Evolutionary conservation across 176 grass and related monocot species (phyloP), one percentile per base, ranked within the genome.

Genomic region (Oryza rufipogon): DNA sequence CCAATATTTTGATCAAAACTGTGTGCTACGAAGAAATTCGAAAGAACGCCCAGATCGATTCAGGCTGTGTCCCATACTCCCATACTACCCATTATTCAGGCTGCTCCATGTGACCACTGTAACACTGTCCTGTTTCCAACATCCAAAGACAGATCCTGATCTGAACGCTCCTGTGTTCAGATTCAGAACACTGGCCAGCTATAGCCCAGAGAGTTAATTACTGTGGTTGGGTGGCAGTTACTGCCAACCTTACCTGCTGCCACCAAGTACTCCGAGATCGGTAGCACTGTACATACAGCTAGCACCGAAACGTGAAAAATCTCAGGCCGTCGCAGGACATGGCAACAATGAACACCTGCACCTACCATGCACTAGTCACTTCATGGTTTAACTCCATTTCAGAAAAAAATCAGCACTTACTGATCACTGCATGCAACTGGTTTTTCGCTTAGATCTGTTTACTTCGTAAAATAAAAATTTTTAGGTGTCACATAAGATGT

Each of bases 211-310:
- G 77, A 68, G 39, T 41, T 32, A 32, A 32, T 32, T 8, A 80
- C 46, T 80, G 63, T 49, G 63, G 77, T 68, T 80, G 15, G 77
- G 23, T 80, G 77, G 64, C 23, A 34, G 77, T 80, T 80, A 63
- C 20, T 23, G 19, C 20, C 56, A 60, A 60, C 7, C 51, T 54
- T 19, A 54, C 51, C 51, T 54, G 16, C 51, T 54, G 51, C 51
- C 17, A 19, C 56, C 56, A 22, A n/a, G 56, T 22, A 60, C 56
- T 22, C n/a, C 56, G 56, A 60, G 56, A 60, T 56, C 51, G 16
- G 14, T 20, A 61, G 74, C 49, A 19, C 73, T 33, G 33, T 60
- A 66, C 46, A 17, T 11, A 3, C 64, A 66, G 30, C 30, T 32
- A 58, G 52, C 17, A 20, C 52, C 52, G 6, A 58, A 20, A 19